A percentile compares a stretch with the other conserved stretches of the same genome.
Conservation (phyloP, 148 eudicot species). For the Spergularia marina region DNA sequence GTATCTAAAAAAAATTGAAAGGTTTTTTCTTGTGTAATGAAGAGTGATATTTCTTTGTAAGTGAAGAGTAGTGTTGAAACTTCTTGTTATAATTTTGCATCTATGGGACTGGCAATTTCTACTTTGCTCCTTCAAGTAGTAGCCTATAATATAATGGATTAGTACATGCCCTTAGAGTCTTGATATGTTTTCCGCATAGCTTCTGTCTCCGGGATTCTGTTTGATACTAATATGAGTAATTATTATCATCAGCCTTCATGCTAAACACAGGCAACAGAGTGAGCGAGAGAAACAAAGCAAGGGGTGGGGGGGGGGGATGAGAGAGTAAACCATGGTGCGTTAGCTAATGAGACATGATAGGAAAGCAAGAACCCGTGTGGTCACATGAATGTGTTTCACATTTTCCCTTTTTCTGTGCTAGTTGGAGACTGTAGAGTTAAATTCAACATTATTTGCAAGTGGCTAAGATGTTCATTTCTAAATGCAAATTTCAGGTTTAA, state of each 20-base stretch:
- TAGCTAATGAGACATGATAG: neutral
- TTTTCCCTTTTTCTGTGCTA: constrained; percentile 7
- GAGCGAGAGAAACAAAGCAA: neutral
- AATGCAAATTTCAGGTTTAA: constrained; percentile 50
- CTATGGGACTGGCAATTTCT: neutral
- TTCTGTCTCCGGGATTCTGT: neutral
- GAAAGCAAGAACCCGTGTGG: constrained; percentile 7
- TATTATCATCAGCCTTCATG: neutral
- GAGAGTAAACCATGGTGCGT: neutral
- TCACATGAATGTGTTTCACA: constrained; percentile 1
- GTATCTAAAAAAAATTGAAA: neutral
- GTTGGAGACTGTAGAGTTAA: neutral
- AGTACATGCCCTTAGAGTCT: neutral
- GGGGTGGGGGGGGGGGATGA: neutral
- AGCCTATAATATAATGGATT: neutral
- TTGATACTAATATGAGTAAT: neutral
- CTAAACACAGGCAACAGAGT: neutral
- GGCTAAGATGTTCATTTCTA: neutral
- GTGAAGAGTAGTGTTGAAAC: neutral
- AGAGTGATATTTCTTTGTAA: neutral
- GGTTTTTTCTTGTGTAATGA: neutral
- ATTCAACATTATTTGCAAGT: neutral
- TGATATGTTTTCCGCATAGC: neutral
- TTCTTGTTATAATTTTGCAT: neutral
- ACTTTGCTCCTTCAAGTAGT: neutral